Conservation (phyloP, 495 filamentous ascomycete genomes). For the Podospora tetraspora region DNA sequence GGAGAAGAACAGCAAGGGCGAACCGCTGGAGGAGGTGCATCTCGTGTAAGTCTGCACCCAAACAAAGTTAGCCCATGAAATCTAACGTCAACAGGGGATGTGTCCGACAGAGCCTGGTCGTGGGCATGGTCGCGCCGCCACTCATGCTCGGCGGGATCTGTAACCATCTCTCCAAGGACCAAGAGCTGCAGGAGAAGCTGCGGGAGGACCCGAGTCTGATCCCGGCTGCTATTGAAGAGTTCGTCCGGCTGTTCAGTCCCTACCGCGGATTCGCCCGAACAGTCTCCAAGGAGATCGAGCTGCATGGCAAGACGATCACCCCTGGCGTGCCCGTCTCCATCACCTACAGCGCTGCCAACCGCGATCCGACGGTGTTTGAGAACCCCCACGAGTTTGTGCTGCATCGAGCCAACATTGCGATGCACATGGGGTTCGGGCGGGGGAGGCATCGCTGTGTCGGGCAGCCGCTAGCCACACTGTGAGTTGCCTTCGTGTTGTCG, state of each 20-base stretch:
- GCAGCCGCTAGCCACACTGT: conserved; percentile 11
- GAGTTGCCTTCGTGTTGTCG: background rate
- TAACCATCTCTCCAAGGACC: conserved; percentile 12
- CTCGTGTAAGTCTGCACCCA: conserved; percentile 5
- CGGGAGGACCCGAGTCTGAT: conserved; percentile 11
- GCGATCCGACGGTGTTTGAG: conserved; percentile 13
- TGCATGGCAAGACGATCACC: conserved; percentile 14
- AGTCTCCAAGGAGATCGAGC: conserved; percentile 4
- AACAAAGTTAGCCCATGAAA: background rate
- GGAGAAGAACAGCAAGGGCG: conserved; percentile 8
- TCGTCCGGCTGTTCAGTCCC: conserved; percentile 12
- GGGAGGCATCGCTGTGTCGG: conserved; percentile 17
- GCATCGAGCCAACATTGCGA: conserved; percentile 7
- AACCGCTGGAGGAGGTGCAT: conserved; percentile 9
- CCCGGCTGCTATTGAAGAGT: conserved; percentile 17
- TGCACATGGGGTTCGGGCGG: conserved; percentile 15
- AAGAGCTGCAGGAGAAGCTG: conserved; percentile 12
- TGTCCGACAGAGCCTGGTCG: conserved; percentile 10
- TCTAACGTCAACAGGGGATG: conserved; percentile 7
- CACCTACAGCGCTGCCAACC: conserved; percentile 15
- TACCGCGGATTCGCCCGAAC: conserved; percentile 15
- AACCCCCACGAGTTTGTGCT: conserved; percentile 15
- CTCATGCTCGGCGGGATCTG: conserved; percentile 15
- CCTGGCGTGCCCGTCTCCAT: conserved; percentile 9
- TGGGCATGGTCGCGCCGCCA: conserved; percentile 16